Base-by-base conservation (phyloP, 345 rosid genomes). In the Cardamine occulta region DNA sequence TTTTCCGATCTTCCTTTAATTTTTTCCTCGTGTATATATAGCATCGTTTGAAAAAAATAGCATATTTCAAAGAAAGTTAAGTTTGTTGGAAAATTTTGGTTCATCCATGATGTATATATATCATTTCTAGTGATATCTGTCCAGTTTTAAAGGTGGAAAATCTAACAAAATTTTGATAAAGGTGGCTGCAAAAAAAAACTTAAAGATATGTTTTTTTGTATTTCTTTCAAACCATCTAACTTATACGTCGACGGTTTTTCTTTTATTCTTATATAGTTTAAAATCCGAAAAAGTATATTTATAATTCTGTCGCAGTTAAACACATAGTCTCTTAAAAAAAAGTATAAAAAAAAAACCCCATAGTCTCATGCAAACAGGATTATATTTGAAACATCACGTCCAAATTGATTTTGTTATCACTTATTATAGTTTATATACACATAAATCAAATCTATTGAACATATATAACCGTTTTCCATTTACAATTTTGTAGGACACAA, bases 401-500 rank as follows among this genome's bases (percentile, higher is more conserved):
- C 24, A 15, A 2, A 29, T 2, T 72, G 26, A 13, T 23, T 62
- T 17, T 23, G 13, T n/a, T 40, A 19, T 51, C 54, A 19, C 31
- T 73, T 26, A 37, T 19, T 51, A 8, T 12, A 63, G 13, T 55
- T 55, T 21, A 55, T 42, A 44, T 19, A 54, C 51, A 45, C 21
- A 73, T 62, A 18, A 53, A 23, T 17, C 31, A 23, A 28, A 49
- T 17, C 8, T 72, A 51, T 40, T 62, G 31, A 17, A 52, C 32
- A 64, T n/a, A n/a, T n/a, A n/a, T 40, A 73, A 65, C 10, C 37
- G 28, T 45, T n/a, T 56, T 53, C 19, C 15, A 14, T 15, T 28
- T 45, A n/a, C 9, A 45, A 45, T 45, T 45, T 45, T 45, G 21
- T 45, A 45, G 51, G 51, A 45, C 92, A 62, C 98, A 89, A 31